Percentiles rank a stretch among this genome's conserved stretches.
These are phyloP conservation scores for Acrocalymma vagum DNA, from an alignment of 2,329 filamentous ascomycete genomes.

Conservation along the genomic window DNA sequence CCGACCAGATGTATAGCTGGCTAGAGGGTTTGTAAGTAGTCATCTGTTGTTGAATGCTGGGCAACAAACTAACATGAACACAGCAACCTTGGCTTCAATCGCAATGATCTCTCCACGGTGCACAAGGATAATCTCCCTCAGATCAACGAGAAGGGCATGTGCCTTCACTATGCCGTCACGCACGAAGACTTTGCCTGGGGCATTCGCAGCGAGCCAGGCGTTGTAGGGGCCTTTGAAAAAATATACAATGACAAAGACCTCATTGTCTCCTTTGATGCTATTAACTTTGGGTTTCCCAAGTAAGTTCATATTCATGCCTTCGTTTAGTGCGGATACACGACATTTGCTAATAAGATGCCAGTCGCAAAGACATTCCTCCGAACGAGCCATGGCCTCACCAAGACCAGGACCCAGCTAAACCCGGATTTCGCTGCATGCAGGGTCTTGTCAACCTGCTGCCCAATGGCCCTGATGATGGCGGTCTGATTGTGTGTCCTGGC, in stretches of 20 bases:
- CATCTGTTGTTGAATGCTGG: neutral
- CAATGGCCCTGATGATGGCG: constrained; percentile 47
- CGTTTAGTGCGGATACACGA: no score
- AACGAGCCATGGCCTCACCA: constrained; percentile 47
- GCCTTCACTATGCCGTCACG: constrained; percentile 41
- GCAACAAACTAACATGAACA: neutral
- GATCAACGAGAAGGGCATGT: constrained; percentile 32
- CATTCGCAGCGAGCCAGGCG: constrained; percentile 48
- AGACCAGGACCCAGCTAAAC: constrained; percentile 39
- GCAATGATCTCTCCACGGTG: constrained; percentile 26
- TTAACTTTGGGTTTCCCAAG: constrained; percentile 48
- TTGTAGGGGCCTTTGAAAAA: constrained; percentile 46
- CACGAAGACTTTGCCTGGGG: constrained; percentile 55
- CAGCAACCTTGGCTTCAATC: constrained; percentile 29
- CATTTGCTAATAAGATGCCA: constrained; percentile 6
- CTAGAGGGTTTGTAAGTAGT: constrained; percentile 42
- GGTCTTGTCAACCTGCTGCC: constrained; percentile 58
- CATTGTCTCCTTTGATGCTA: constrained; percentile 48
- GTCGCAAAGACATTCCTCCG: constrained; percentile 33
- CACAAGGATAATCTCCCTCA: constrained; percentile 28
- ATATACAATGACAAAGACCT: constrained; percentile 47
- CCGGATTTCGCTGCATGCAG: constrained; percentile 61
- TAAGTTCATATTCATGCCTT: neutral
- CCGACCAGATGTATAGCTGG: constrained; percentile 32
- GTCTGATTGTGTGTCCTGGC: constrained; percentile 46